A percentile compares a stretch with the other conserved stretches of the same genome.
Conservation (phyloP, 768 basidiomycete genomes). For the Lepiota subincarnata region DNA sequence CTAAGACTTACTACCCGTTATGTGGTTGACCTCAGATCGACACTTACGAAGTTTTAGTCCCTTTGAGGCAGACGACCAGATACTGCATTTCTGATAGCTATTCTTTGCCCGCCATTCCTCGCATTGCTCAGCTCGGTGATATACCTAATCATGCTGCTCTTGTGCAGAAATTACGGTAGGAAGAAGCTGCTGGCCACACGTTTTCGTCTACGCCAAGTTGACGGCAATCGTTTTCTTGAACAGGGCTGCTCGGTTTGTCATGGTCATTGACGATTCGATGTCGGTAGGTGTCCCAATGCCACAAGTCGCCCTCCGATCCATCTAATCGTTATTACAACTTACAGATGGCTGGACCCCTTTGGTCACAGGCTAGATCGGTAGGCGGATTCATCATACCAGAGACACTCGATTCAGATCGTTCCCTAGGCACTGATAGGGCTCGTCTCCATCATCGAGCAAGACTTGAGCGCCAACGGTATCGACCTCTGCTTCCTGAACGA, state of each 20-base stretch:
- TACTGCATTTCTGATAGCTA: constrained; percentile 15
- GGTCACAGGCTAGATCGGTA: constrained; percentile 18
- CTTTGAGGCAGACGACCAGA: constrained; percentile 16
- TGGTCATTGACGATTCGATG: constrained; percentile 20
- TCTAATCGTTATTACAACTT: not conserved
- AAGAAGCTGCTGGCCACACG: too few species aligned
- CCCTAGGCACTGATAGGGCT: constrained; percentile 7
- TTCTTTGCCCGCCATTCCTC: constrained; percentile 14
- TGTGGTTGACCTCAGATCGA: constrained; percentile 11
- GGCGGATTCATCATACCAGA: not conserved
- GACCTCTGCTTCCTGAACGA: constrained; percentile 11
- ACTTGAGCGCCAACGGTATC: constrained; percentile 5
- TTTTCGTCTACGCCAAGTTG: too few species aligned
- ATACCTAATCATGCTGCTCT: not conserved
- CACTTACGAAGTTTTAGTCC: constrained; percentile 21
- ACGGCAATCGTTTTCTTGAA: not conserved
- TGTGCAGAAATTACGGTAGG: constrained; percentile 8
- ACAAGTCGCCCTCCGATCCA: not conserved
- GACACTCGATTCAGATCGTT: not conserved
- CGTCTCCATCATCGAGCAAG: constrained; percentile 6
- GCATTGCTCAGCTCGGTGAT: constrained; percentile 8
- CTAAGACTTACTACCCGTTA: not conserved
- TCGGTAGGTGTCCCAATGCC: constrained; percentile 13
- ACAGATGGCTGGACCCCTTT: constrained; percentile 19
- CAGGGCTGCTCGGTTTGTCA: constrained; percentile 20